A percentile compares a stretch with the other conserved stretches of the same genome.
Evolutionary conservation across 495 filamentous ascomycete genomes (phyloP).

Genomic region (Aspergillus mulundensis): DNA sequence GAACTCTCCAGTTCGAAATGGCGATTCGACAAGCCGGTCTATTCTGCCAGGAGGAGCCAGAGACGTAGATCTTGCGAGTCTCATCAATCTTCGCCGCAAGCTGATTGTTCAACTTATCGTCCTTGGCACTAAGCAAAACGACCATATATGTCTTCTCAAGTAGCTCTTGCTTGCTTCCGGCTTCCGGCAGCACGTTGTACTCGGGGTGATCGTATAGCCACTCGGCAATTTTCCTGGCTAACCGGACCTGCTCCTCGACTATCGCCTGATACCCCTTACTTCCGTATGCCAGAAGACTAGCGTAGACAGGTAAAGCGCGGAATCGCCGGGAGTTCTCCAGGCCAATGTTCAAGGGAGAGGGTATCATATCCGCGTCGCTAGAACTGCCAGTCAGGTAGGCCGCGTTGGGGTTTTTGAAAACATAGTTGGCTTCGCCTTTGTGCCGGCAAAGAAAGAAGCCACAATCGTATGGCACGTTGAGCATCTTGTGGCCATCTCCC

Average conservation of each 20-base stretch:
- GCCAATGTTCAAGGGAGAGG: conserved; percentile 81
- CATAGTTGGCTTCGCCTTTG: conserved; percentile 48
- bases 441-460: conserved; percentile 81
- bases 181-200: conserved; percentile 64
- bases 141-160: conserved; percentile 62
- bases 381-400: conserved; percentile 62
- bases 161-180: conserved; percentile 27
- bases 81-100: conserved; percentile 70
- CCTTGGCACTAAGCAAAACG: conserved; percentile 74
- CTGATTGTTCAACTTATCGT: conserved; percentile 58
- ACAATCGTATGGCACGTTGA: conserved; percentile 96
- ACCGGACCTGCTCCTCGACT: conserved; percentile 63
- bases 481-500: conserved; percentile 81
- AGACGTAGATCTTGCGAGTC: conserved; percentile 73
- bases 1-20: conserved; percentile 72
- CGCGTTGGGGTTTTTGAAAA: conserved; percentile 82
- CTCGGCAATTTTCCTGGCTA: conserved; percentile 63
- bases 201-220: conserved; percentile 53
- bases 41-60: conserved; percentile 73
- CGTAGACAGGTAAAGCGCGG: conserved; percentile 83
- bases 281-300: conserved; percentile 73
- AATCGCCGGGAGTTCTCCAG: conserved; percentile 91
- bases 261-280: conserved; percentile 64
- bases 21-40: conserved; percentile 72
- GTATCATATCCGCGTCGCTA: conserved; percentile 45